Conservation (phyloP, 2,329 filamentous ascomycete species). For the Cladosporium velox region DNA sequence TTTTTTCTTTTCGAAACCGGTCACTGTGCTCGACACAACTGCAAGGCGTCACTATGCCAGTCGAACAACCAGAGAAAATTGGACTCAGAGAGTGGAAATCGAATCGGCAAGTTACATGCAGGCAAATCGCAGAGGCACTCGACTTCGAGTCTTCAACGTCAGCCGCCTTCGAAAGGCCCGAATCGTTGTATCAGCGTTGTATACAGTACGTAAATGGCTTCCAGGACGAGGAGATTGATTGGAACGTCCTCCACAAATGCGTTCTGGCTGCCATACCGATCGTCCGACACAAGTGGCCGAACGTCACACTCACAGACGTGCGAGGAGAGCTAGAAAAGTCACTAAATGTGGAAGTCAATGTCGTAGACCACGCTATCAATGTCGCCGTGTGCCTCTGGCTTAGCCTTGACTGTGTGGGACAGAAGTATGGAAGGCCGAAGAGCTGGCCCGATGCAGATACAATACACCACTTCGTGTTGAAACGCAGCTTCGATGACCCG, state of each 20-base stretch:
- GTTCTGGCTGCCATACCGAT: not conserved
- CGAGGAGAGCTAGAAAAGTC: not conserved
- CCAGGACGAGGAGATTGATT: not conserved
- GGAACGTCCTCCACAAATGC: not conserved
- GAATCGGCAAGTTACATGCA: not conserved
- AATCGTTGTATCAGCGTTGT: not conserved
- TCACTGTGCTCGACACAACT: not conserved
- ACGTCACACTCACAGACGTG: not conserved
- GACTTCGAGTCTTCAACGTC: not conserved
- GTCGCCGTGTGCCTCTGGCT: slow-evolving; percentile 8
- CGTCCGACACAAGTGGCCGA: not conserved
- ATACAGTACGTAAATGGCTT: not conserved
- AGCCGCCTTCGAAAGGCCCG: not conserved
- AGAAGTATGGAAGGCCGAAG: not conserved
- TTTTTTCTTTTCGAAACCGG: not conserved
- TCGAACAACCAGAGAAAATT: no score
- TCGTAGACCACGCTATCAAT: not conserved
- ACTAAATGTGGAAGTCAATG: not conserved
- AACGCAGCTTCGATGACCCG: not conserved
- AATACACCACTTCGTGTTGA: not conserved
- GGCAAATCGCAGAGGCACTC: not conserved
- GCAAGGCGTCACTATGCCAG: not conserved
- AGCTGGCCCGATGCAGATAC: not conserved
- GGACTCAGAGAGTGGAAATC: not conserved
- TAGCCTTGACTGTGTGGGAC: not conserved